These are phyloP conservation scores for Trypanosoma mega DNA, from an alignment of 208 protist species.

Conservation along the genomic window DNA sequence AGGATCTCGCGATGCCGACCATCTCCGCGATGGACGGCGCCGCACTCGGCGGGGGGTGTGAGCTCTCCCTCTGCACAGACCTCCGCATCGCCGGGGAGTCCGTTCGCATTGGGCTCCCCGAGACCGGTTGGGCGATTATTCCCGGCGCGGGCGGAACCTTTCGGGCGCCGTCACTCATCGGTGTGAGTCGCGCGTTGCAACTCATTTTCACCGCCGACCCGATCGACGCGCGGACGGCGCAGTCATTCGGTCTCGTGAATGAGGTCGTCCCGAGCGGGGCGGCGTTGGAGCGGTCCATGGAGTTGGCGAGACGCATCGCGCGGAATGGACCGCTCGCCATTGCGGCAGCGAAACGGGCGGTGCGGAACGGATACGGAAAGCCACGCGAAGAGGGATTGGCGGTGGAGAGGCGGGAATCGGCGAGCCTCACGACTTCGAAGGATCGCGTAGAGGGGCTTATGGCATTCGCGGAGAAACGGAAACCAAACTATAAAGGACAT, in stretches of 20 bases:
- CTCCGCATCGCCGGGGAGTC: slow-evolving; percentile 60
- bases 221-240: slow-evolving; percentile 50
- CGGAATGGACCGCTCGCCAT: slow-evolving; percentile 85
- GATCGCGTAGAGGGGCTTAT: slow-evolving; percentile 89
- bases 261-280: slow-evolving; percentile 46
- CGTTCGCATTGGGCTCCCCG: slow-evolving; percentile 73
- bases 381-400: slow-evolving; percentile 60
- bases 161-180: slow-evolving; percentile 75
- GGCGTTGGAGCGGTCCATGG: slow-evolving; percentile 31
- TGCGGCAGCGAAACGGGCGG: slow-evolving; percentile 79
- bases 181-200: slow-evolving; percentile 81
- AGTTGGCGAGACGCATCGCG: slow-evolving; percentile 50
- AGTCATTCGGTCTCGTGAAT: slow-evolving; percentile 77
- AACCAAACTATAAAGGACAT: slow-evolving; percentile 83
- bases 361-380: slow-evolving; percentile 57
- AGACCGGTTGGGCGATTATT: slow-evolving; percentile 91
- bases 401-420: slow-evolving; percentile 77
- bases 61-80: slow-evolving; percentile 86
- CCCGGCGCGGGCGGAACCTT: slow-evolving; percentile 92
- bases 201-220: slow-evolving; percentile 86
- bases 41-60: slow-evolving; percentile 90
- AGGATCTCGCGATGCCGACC: slow-evolving; percentile 74
- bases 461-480: slow-evolving; percentile 91
- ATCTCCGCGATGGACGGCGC: slow-evolving; percentile 84
- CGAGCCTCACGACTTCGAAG: slow-evolving; percentile 80